Percentiles rank a stretch among this genome's conserved stretches.
These are phyloP conservation scores for Ophiostoma sp. DNA, from an alignment of 2,329 filamentous ascomycete genomes.

Conservation along the genomic window DNA sequence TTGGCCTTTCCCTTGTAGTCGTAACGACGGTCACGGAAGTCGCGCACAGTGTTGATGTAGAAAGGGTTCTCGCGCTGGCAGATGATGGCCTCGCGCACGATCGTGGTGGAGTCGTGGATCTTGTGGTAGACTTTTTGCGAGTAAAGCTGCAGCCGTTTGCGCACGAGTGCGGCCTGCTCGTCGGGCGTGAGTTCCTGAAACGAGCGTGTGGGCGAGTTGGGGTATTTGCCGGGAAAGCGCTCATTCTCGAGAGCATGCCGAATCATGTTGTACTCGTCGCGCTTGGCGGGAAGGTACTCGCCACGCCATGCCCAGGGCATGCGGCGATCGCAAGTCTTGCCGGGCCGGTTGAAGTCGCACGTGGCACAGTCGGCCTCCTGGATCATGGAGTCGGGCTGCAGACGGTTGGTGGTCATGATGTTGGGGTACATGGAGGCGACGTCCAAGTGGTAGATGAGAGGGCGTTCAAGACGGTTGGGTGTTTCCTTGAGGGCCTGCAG, in stretches of 20 bases:
- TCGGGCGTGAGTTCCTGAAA: constrained; percentile 78
- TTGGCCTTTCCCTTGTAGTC: constrained; percentile 99
- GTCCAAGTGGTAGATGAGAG: constrained; percentile 95
- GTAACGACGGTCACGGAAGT: constrained; percentile 94
- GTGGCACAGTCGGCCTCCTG: constrained; percentile 92
- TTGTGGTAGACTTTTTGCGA: constrained; percentile 99
- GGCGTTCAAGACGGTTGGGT: constrained; percentile 77
- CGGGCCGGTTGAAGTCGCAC: constrained; percentile 95
- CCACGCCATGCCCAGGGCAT: constrained; percentile 98
- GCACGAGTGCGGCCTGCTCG: constrained; percentile 73
- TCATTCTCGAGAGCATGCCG: constrained; percentile 86
- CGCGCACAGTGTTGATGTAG: constrained; percentile 91
- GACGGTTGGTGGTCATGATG: constrained; percentile 98
- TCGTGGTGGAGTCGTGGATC: constrained; percentile 90
- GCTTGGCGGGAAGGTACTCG: constrained; percentile 90
- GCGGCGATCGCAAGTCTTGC: constrained; percentile 92
- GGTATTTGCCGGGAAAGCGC: constrained; percentile 69
- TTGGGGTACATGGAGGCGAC: constrained; percentile 99
- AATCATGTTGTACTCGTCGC: constrained; percentile 99
- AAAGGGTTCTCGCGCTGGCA: constrained; percentile 98
- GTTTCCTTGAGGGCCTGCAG: constrained; percentile 70
- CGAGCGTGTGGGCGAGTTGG: constrained; percentile 42
- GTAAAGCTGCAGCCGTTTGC: constrained; percentile 85
- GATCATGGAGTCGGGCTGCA: constrained; percentile 99
- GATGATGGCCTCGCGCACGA: constrained; percentile 92